These are phyloP conservation scores for Silene noctiflora DNA, from an alignment of 179 eudicot genomes.

Conservation along the genomic window DNA sequence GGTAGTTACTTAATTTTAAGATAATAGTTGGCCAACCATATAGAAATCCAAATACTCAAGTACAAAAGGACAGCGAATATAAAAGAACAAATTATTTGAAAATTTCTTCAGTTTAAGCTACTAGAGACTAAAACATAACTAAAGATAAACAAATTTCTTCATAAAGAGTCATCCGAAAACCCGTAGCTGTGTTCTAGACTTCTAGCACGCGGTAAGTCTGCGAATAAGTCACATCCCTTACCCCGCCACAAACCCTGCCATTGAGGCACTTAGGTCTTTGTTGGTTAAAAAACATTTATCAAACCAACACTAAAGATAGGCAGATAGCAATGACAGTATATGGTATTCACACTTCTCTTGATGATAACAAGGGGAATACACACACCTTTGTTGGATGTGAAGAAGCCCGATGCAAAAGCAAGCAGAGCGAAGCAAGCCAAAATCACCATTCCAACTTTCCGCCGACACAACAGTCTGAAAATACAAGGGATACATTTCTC, in stretches of 20 bases:
- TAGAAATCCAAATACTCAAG: neutral
- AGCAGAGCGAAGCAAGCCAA: conserved; percentile 52
- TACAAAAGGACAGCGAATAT: neutral
- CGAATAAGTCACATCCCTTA: no score
- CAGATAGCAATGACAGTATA: neutral
- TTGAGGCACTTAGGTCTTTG: no score
- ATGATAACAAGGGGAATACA: conserved; percentile 12
- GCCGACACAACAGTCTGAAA: conserved; percentile 50
- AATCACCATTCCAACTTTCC: conserved; percentile 64
- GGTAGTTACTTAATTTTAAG: no score
- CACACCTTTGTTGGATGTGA: conserved; percentile 60
- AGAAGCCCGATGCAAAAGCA: conserved; percentile 53
- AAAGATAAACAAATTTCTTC: neutral
- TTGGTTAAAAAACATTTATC: neutral
- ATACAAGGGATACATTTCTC: conserved; percentile 43
- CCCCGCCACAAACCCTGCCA: no score
- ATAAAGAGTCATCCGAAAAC: no score
- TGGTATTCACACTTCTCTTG: neutral
- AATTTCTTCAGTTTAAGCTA: neutral
- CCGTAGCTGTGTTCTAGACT: no score
- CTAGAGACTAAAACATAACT: neutral
- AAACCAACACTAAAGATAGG: neutral
- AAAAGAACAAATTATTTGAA: neutral
- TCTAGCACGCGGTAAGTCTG: no score
- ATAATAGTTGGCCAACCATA: neutral